Percentiles rank a stretch among this genome's conserved stretches.
These are phyloP conservation scores for Neurospora sp. DNA, from an alignment of 495 filamentous ascomycete species.

Conservation along the genomic window DNA sequence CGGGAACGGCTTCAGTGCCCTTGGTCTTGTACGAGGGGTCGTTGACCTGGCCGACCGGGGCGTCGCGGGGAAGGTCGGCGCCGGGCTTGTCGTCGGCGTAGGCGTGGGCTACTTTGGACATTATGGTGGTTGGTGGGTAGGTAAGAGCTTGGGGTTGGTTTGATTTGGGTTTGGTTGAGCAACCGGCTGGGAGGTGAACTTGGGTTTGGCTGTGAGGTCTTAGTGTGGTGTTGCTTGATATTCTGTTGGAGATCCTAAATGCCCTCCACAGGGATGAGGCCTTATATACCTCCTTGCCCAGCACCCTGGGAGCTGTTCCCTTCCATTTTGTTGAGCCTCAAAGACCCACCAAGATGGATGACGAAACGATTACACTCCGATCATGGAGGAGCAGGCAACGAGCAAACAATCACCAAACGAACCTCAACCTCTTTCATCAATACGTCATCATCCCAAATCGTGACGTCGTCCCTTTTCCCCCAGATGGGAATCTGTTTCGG, in stretches of 20 bases:
- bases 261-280: neutral
- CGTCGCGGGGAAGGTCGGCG: slow-evolving; percentile 6
- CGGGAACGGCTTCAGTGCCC: slow-evolving; percentile 36
- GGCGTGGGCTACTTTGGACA: slow-evolving; percentile 16
- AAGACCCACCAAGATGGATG: neutral
- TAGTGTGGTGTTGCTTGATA: neutral
- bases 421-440: neutral
- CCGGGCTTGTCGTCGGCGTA: slow-evolving; percentile 15
- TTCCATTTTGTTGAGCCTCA: neutral
- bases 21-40: slow-evolving; percentile 22
- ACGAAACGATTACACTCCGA: neutral
- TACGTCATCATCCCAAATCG: neutral
- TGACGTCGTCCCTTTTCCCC: neutral
- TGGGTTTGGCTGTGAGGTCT: neutral
- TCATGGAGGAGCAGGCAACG: neutral
- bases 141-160: neutral
- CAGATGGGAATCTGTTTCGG: neutral
- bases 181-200: no score
- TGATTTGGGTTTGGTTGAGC: neutral
- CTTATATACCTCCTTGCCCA: neutral
- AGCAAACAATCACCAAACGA: neutral
- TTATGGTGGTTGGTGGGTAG: neutral
- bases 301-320: neutral
- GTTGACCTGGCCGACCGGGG: slow-evolving; percentile 16
- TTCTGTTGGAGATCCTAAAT: no score